These are phyloP conservation scores for Aspergillus calidoustus DNA, from an alignment of 2,329 filamentous ascomycete species.

Conservation along the genomic window DNA sequence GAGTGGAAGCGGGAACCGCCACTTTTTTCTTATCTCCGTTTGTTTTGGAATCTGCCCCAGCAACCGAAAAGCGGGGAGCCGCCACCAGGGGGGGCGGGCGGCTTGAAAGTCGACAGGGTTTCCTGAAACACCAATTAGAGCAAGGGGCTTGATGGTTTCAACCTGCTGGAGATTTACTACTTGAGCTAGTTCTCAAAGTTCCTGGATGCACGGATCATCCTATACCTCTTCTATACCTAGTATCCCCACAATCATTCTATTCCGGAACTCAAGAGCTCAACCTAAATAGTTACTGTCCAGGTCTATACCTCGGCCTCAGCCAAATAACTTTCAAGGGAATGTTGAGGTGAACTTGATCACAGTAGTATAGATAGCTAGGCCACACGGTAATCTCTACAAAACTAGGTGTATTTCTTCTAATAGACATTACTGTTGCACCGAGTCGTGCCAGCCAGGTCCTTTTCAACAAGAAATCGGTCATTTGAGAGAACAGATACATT, in stretches of 20 bases:
- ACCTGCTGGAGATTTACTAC: background rate
- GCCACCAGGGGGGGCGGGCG: background rate
- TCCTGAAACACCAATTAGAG: background rate
- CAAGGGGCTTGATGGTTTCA: background rate
- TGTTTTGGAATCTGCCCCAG: conserved; percentile 20
- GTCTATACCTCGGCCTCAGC: no score
- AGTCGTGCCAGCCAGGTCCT: background rate
- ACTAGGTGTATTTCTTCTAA: background rate
- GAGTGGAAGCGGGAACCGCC: conserved; percentile 6
- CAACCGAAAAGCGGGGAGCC: conserved; percentile 13
- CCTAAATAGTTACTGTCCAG: no score
- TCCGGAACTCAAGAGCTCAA: no score
- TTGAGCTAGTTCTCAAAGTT: no score
- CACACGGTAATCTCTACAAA: background rate
- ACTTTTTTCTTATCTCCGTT: conserved; percentile 19
- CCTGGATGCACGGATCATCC: no score
- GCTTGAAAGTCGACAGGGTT: background rate
- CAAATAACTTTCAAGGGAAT: no score
- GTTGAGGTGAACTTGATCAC: no score
- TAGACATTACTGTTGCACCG: background rate
- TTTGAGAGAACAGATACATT: conserved; percentile 8
- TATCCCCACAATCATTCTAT: no score
- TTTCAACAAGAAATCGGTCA: background rate
- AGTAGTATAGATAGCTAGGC: no score
- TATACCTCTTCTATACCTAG: no score